A percentile compares a stretch with the other conserved stretches of the same genome.
phyloP scores from a whole-genome alignment of 352 stramenopile species.

The Phytophthora meadii region DNA sequence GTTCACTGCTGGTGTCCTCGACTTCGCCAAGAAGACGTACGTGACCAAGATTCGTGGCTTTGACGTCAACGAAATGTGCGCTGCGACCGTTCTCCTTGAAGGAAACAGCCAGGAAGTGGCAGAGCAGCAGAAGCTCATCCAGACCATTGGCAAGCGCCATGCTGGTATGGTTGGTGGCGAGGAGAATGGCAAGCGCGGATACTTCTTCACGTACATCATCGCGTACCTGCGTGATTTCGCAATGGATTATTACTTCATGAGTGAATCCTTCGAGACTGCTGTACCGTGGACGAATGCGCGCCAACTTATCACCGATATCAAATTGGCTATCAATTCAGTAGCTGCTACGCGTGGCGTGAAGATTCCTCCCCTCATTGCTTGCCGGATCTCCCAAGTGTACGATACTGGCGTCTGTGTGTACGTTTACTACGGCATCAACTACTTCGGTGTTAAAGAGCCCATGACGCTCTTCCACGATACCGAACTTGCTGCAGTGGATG shows the following conservation, averaged over 20 bases:
- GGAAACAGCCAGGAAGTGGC: conserved; percentile 60
- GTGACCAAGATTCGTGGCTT: conserved; percentile 82
- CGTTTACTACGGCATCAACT: conserved; percentile 97
- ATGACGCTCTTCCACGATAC: conserved; percentile 87
- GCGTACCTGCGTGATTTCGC: conserved; percentile 95
- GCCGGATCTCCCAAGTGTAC: conserved; percentile 95
- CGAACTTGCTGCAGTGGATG: conserved; percentile 66
- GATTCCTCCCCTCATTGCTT: conserved; percentile 89
- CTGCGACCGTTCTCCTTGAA: conserved; percentile 90
- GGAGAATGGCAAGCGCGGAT: conserved; percentile 90
- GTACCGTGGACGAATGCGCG: conserved; percentile 79
- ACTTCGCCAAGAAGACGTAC: conserved; percentile 88
- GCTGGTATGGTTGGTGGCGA: conserved; percentile 85
- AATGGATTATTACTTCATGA: conserved; percentile 92
- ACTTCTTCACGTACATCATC: conserved; percentile 96
- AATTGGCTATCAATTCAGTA: conserved; percentile 51
- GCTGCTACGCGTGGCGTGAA: conserved; percentile 59
- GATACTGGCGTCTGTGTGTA: conserved; percentile 95
- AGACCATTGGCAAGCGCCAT: conserved; percentile 75
- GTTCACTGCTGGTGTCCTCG: conserved; percentile 60
- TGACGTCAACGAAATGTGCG: conserved; percentile 81
- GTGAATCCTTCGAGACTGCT: conserved; percentile 91
- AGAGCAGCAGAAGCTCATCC: conserved; percentile 61
- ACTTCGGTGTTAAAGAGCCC: conserved; percentile 82
- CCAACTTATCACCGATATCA: conserved; percentile 65